Evolutionary conservation across 176 grass and related monocot species (phyloP).

Genomic region (Calamus simplicifolius): DNA sequence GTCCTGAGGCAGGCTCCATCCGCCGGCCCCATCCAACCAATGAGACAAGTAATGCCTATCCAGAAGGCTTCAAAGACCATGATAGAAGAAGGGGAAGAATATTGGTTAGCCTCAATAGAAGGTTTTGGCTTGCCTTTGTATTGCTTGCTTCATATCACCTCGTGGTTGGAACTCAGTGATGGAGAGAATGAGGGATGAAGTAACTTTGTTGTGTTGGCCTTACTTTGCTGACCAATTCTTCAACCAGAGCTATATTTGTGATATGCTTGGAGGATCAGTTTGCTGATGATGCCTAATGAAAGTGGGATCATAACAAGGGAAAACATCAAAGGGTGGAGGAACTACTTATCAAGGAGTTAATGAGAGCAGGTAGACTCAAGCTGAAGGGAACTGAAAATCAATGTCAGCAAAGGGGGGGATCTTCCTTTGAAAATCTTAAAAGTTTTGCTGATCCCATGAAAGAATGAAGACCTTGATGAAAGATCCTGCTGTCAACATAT

Average conservation of each 20-base stretch:
- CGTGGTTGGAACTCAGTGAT: constrained; percentile 50
- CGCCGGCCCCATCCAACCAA: constrained; percentile 20
- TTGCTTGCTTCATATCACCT: constrained; percentile 35
- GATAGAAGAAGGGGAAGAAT: too few relatives aligned
- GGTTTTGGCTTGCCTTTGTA: too few relatives aligned
- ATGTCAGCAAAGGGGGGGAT: not conserved
- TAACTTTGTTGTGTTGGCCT: constrained; percentile 25
- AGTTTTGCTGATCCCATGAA: too few relatives aligned
- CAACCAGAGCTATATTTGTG: constrained; percentile 30
- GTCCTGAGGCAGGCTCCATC: constrained; percentile 33
- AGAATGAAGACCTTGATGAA: too few relatives aligned
- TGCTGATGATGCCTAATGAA: not conserved
- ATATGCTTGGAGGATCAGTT: constrained; percentile 24
- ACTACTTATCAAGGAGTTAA: not conserved
- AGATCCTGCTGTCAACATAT: too few relatives aligned
- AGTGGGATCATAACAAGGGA: constrained; percentile 3
- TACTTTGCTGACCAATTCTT: constrained; percentile 27
- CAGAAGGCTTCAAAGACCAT: constrained; percentile 18
- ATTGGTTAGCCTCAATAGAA: too few relatives aligned
- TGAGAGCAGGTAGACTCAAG: not conserved
- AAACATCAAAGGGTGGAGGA: constrained; percentile 9
- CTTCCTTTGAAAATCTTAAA: constrained; percentile 14
- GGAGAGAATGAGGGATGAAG: constrained; percentile 24
- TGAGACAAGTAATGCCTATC: constrained; percentile 10
- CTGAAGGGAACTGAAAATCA: constrained; percentile 8